These are phyloP conservation scores for Anisogramma anomala DNA, from an alignment of 2,329 filamentous ascomycete genomes.

Conservation along the genomic window DNA sequence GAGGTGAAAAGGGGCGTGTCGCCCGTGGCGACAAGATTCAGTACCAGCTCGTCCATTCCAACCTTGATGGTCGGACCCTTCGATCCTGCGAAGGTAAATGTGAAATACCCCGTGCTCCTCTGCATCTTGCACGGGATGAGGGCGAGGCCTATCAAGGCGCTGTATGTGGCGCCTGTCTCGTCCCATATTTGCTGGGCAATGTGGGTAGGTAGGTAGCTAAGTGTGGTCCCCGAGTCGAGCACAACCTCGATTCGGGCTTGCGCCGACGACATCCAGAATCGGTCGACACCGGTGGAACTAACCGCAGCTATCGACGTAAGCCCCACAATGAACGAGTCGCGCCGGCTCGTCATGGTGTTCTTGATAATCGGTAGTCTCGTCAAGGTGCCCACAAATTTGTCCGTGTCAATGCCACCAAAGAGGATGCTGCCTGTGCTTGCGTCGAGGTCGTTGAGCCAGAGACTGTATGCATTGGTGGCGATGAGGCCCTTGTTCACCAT, in stretches of 20 bases:
- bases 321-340: constrained; percentile 36
- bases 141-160: constrained; percentile 25
- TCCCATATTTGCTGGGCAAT: constrained; percentile 42
- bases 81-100: constrained; percentile 41
- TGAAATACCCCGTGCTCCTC: constrained; percentile 35
- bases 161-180: constrained; percentile 42
- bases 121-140: constrained; percentile 40
- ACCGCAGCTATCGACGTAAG: constrained; percentile 36
- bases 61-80: constrained; percentile 39
- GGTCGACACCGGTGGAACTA: constrained; percentile 39
- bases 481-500: constrained; percentile 53
- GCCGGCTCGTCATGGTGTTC: constrained; percentile 25
- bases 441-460: constrained; percentile 53
- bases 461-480: constrained; percentile 56
- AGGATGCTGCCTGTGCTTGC: constrained; percentile 58
- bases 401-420: constrained; percentile 71
- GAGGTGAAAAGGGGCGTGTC: constrained; percentile 25
- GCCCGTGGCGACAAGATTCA: constrained; percentile 30
- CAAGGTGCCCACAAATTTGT: constrained; percentile 57
- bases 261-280: constrained; percentile 29
- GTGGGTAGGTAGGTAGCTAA: constrained; percentile 56
- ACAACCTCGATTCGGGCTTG: constrained; percentile 46
- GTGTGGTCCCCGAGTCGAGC: constrained; percentile 64
- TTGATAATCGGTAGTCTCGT: constrained; percentile 48
- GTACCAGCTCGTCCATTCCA: constrained; percentile 44